Percentiles rank a stretch among this genome's conserved stretches.
phyloP scores from a whole-genome alignment of 2,329 filamentous ascomycete genomes.

The Hypoxylon sp. region DNA sequence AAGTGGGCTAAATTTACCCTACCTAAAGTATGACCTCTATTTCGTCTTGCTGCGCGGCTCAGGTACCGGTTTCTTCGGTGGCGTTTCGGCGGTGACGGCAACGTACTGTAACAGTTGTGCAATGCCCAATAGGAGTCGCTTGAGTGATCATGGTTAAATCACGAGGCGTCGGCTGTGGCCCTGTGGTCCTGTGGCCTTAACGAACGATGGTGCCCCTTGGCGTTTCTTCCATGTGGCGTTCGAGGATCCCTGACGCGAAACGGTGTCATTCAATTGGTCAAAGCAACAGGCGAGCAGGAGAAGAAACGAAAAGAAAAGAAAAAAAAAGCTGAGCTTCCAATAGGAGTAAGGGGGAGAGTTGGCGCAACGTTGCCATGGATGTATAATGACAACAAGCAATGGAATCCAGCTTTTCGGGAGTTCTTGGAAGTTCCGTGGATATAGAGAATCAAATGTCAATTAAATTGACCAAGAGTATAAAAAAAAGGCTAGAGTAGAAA shows the following conservation, averaged over 20 bases:
- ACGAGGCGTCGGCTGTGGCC: slow-evolving; percentile 21
- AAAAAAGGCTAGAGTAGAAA: not conserved
- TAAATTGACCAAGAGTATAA: too few relatives aligned
- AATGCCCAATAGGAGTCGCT: slow-evolving; percentile 10
- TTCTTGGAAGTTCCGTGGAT: not conserved
- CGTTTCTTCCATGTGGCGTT: slow-evolving; percentile 40
- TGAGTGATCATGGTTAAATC: slow-evolving; percentile 15
- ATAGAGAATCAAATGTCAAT: not conserved
- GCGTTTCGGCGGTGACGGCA: slow-evolving; percentile 22
- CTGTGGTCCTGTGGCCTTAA: slow-evolving; percentile 14
- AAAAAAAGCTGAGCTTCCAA: slow-evolving; percentile 29
- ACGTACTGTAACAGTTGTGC: slow-evolving; percentile 13
- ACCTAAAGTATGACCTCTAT: slow-evolving; percentile 1
- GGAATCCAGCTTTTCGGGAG: slow-evolving; percentile 8
- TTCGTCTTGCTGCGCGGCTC: slow-evolving; percentile 12
- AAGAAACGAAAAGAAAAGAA: slow-evolving; percentile 30
- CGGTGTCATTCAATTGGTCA: slow-evolving; percentile 32
- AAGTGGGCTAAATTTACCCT: slow-evolving; percentile 18
- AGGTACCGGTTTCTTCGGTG: slow-evolving; percentile 16
- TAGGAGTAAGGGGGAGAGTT: slow-evolving; percentile 26
- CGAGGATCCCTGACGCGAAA: slow-evolving; percentile 34
- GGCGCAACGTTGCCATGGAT: slow-evolving; percentile 36
- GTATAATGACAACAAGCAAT: slow-evolving; percentile 30
- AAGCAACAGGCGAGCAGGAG: slow-evolving; percentile 21
- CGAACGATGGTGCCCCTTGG: slow-evolving; percentile 14